Base-by-base conservation (phyloP, 345 rosid species). In the Cardamine occulta region DNA sequence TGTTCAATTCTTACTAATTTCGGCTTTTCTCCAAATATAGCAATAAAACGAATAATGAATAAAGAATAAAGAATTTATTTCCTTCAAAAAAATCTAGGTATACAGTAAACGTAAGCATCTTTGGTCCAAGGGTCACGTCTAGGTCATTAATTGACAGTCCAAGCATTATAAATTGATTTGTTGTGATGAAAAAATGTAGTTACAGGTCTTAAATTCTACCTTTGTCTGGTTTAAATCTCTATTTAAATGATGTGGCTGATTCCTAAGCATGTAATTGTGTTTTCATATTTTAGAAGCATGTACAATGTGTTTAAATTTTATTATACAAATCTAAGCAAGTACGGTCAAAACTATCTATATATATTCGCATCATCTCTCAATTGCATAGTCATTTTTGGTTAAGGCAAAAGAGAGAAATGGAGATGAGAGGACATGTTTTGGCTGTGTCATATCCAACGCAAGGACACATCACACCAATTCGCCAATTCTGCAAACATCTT, bases 401-500 rank as follows among this genome's bases (percentile, higher is more conserved):
- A 24, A 52, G 45, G 19, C 57, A 61, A 61, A 75, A 35, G 15
- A 57, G 21, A 59, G 32, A 70, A 47, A 45, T 53, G 63, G 56
- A 53, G 8, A 70, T 58, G 71, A 51, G 76, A 19, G 69, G 78
- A 21, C 80, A 80, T 55, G 75, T 80, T 4, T 49, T 84, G 31
- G 82, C 84, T 18, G 7, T 83, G 10, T 72, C 86, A 1, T 82
- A 60, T 49, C 84, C 86, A 14, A 12, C 17, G 0, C 90, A 84
- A 75, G 89, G 93, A 45, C 91, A 82, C 77, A 70, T 88, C 29
- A 86, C 81, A 60, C 92, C 92, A 13, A 29, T 84, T 56, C 79
- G 64, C 58, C 86, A 86, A 15, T 86, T 87, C 80, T 81, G 84
- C 66, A 89, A 87, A 56, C 76, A 86, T 21, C 71, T 88, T n/a